Base-by-base conservation (phyloP, 768 basidiomycete genomes). In the Suillus weaverae region DNA sequence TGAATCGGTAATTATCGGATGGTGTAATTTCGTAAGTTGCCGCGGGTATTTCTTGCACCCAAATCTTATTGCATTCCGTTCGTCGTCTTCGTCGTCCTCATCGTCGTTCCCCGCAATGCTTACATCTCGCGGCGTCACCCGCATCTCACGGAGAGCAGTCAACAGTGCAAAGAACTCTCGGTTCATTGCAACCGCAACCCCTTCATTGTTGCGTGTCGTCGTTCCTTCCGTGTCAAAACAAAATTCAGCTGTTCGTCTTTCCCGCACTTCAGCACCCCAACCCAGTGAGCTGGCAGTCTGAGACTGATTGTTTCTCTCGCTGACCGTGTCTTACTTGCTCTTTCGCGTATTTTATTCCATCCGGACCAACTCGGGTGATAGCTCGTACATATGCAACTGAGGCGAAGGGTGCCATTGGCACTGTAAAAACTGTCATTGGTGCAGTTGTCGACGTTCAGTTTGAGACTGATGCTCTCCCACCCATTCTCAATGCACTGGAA, bases 401-500 rank as follows among this genome's bases (percentile, higher is more conserved):
- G 79, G 86, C 92, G 65, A 90, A 87, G 82, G 79, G 72, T 70
- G 78, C 84, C 62, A 80, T 85, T 72, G 96, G 96, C 71, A 81
- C 86, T 54, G 92, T 98, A 75, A 97, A 98, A 86, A 96, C 95
- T 72, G 96, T 99, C 85, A 99, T 99, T 81, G 97, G 97, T 91
- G 97, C 97, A 81, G 97, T 99, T 82, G 97, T 99, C 76, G 97
- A 99, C 78, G 97, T 99, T 71, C 95, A 98, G 81, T 99, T 99
- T 76, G 96, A 97, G 71, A 88, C 89, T 59, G 96, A 97, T 70
- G 1, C 53, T 36, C 91, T 99, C 48, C 97, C 97, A 60, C 93
- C 96, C 69, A 99, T 99, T 80, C 89, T 99, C 74, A 99, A 99
- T 79, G 97, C 97, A 72, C 92, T 99, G 71, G 97, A 99, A 83